Evolutionary conservation across 2,329 filamentous ascomycete species (phyloP), one percentile per base, ranked within the genome.

Genomic region (Cladosporium sp.): DNA sequence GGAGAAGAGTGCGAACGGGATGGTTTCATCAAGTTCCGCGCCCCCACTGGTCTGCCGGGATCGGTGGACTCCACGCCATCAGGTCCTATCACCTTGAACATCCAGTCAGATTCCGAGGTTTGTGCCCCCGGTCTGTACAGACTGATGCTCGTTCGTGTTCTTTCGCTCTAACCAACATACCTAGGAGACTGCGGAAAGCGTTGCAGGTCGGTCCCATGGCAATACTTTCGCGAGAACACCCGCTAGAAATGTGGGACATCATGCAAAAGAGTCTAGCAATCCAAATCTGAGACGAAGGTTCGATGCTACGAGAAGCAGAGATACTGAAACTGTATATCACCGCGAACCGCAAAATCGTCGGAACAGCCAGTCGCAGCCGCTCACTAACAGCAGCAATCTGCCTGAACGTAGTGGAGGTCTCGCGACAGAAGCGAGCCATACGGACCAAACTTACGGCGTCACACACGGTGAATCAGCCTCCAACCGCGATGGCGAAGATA

Each of bases 1-100:
- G 21, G 46, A 26, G 62, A 64, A 25, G 26, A 30, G 10, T 64
- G 62, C 43, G 21, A 58, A 16, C 58, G 46, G 28, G 62, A 58
- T 30, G 39, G 36, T 21, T 34, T 58, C 30, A 51, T 64, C 62
- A 64, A 58, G n/a, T 64, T 64, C 25, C 43, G 54, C 21, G 62
- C 58, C 21, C 61, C 48, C 8, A 59, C 39, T 30, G 58, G 63
- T 25, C 58, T 48, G 21, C 25, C 57, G 39, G 56, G 46, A 36
- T 59, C 58, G 7, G 58, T 49, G 21, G 30, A 54, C 13, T 34
- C 46, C 0, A 57, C 54, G 16, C 32, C 28, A 14, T 56, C 49
- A 56, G 23, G 60, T 4, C 60, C 60, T 3, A 23, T 56, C 1
- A 63, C 60, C 3, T 32, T 63, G 18, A 32, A 16, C 10, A 23